Base-by-base conservation (phyloP, 2,329 filamentous ascomycete species). In the Pseudocercospora fuligena region DNA sequence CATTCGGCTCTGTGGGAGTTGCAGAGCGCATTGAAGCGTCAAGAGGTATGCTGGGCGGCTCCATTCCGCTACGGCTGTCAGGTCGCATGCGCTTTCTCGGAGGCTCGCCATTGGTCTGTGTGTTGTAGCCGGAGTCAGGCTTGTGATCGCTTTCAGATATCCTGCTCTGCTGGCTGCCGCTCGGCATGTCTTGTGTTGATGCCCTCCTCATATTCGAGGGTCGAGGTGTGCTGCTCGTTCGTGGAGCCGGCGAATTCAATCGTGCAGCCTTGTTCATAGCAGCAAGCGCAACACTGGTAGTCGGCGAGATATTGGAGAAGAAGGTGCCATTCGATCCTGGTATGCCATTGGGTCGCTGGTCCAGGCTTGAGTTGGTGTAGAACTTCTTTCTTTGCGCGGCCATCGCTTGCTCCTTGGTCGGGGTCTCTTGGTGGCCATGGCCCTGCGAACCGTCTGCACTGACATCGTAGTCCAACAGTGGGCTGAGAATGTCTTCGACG, bases 351-450 rank as follows among this genome's bases (percentile, higher is more conserved):
- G 72, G 68, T 59, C 93, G 87, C 58, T 67, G 66, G 23, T 85
- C 88, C 65, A 97, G 92, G 61, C 88, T 84, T 54, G 86, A 87
- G 47, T 72, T 86, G 71, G 91, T 97, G 81, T 97, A 98, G 80
- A 97, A 88, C 71, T 94, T 88, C 79, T 99, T 98, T 72, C 95
- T 85, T 80, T 85, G 84, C 16, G 94, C 94, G 11, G 95, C 95
- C 94, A 98, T 97, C 67, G 95, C 95, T 80, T 98, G 95, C 80
- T 98, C 95, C 80, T 99, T 99, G 43, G 95, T 99, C 0, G 95
- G 95, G 0, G 95, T 98, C 75, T 98, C 94, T 73, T 97, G 87
- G 72, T 91, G 92, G 56, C 89, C 88, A 64, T 90, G 90, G 5
- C 90, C 88, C 19, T 89, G 78, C 58, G 78, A 89, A 59, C 92